Evolutionary conservation across 345 rosid species (phyloP), one percentile per base, ranked within the genome.

Genomic region (Hirschfeldia incana): DNA sequence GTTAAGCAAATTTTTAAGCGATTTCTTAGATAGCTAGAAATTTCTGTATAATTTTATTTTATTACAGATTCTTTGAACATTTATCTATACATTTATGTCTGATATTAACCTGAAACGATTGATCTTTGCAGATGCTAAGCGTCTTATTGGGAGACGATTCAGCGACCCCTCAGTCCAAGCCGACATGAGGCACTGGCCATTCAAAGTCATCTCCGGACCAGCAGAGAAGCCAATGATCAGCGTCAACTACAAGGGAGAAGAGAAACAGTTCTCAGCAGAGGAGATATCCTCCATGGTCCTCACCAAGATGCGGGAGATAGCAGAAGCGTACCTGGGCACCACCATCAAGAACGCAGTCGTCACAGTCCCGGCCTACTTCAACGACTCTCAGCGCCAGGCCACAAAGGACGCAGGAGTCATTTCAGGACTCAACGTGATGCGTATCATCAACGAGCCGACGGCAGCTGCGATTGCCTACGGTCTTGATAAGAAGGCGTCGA

Each of bases 391-490:
- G 75, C 79, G 86, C 42, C 86, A 84, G 17, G 86, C 86, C 0
- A 84, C 86, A 0, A 84, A 84, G 2, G 86, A 84, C 16, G 85
- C 85, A 0, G 85, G 86, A 6, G 83, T 76, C 11, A 84, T 84
- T 29, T 80, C 86, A 1, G 86, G 83, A 1, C 82, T 84, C 30
- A 81, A 84, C 1, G 86, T 84, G 34, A 75, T 84, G 86, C 82
- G 86, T 15, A 78, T 84, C 49, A 84, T 84, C 64, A 84, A 82
- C 2, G 87, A 84, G 70, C 87, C 87, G 1, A 84, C 87, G 0
- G 87, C 87, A 2, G 87, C 87, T 8, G 87, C 87, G 0, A 85
- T 85, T 21, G 87, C 87, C 0, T 85, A 85, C 1, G 87, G 87
- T 9, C 83, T 85, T 0, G 87, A 85, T 46, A 85, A 82, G 7